Conservation (phyloP, 805 yeast species). For the Scheffersomyces lignosus region DNA sequence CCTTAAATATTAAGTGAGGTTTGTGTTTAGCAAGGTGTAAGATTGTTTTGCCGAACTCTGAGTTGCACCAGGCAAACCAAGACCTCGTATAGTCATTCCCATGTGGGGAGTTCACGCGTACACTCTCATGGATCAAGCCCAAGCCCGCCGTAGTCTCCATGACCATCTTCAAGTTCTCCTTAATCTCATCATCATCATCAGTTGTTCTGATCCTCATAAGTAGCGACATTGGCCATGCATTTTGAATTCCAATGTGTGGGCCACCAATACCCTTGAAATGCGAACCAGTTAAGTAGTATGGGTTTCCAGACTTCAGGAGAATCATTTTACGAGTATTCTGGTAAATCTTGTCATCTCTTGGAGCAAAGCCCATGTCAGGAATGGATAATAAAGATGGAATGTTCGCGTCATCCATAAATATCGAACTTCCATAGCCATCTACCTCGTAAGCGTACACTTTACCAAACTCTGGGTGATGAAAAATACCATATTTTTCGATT, state of each 20-base stretch:
- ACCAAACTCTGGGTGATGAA: slow-evolving; percentile 70
- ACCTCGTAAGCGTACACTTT: slow-evolving; percentile 84
- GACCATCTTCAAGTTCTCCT: slow-evolving; percentile 46
- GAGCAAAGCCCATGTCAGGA: slow-evolving; percentile 73
- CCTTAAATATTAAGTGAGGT: slow-evolving; percentile 67
- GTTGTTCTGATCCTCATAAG: slow-evolving; percentile 73
- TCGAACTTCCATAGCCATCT: slow-evolving; percentile 77
- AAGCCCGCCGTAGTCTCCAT: slow-evolving; percentile 66
- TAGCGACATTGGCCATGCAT: slow-evolving; percentile 94
- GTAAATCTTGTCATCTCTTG: slow-evolving; percentile 55
- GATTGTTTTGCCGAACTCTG: slow-evolving; percentile 88
- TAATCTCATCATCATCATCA: slow-evolving; percentile 69
- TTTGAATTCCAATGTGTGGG: slow-evolving; percentile 78
- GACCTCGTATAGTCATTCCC: slow-evolving; percentile 66
- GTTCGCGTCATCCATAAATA: slow-evolving; percentile 89
- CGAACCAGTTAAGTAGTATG: slow-evolving; percentile 67
- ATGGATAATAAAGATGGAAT: slow-evolving; percentile 78
- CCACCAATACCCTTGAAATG: slow-evolving; percentile 82
- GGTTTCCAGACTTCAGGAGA: slow-evolving; percentile 67
- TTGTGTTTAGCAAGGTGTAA: slow-evolving; percentile 69
- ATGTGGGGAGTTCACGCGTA: slow-evolving; percentile 55
- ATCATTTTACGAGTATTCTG: slow-evolving; percentile 81
- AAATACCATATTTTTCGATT: slow-evolving; percentile 61
- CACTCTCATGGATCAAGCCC: slow-evolving; percentile 84
- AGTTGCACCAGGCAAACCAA: slow-evolving; percentile 95